phyloP scores from a whole-genome alignment of 805 yeast species.

The Cyberlindnera nakhonratchasimensis region DNA sequence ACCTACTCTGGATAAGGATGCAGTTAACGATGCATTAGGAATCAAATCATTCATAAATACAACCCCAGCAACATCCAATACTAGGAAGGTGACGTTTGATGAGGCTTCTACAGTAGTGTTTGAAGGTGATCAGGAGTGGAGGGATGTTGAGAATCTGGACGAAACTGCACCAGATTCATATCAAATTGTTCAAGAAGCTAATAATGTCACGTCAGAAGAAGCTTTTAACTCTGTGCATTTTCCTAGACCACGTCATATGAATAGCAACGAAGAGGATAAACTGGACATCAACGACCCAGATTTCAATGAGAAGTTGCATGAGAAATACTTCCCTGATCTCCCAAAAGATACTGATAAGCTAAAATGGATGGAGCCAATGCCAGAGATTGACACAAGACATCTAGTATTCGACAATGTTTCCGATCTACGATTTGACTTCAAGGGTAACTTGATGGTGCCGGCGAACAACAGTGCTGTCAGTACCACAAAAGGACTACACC shows the following conservation, averaged over 20 bases:
- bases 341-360: conserved; percentile 78
- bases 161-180: conserved; percentile 49
- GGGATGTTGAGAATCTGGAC: conserved; percentile 45
- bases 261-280: conserved; percentile 32
- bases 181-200: conserved; percentile 44
- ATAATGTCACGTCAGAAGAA: conserved; percentile 41
- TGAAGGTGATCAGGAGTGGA: conserved; percentile 39
- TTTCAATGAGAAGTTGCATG: conserved; percentile 74
- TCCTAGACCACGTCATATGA: conserved; percentile 51
- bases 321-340: conserved; percentile 83
- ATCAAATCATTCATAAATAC: conserved; percentile 3
- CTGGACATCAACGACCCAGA: conserved; percentile 73
- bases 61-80: background rate
- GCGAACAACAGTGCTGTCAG: conserved; percentile 44
- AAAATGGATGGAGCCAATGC: conserved; percentile 86
- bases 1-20: conserved; percentile 17
- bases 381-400: conserved; percentile 34
- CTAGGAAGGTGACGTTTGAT: conserved; percentile 34
- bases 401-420: conserved; percentile 44
- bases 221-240: conserved; percentile 56
- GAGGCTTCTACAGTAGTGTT: conserved; percentile 27
- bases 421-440: conserved; percentile 83
- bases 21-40: conserved; percentile 23
- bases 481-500: conserved; percentile 73
- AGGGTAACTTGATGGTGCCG: conserved; percentile 71